Percentiles rank a stretch among this genome's conserved stretches.
These are phyloP conservation scores for Boletus semigastroideus DNA, from an alignment of 1,284 basidiomycete species.

Conservation along the genomic window DNA sequence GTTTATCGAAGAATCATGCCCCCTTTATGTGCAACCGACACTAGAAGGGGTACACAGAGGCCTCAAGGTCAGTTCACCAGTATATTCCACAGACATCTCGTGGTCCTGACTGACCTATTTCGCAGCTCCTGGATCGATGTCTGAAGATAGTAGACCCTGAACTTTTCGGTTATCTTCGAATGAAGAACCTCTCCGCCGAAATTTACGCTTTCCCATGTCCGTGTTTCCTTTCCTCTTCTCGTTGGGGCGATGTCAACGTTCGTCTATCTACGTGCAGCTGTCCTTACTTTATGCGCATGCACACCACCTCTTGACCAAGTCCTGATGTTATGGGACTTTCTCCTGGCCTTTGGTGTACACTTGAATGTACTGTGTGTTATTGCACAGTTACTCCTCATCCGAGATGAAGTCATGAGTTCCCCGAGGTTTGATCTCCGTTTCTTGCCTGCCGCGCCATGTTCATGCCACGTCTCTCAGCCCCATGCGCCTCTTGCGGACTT, in stretches of 20 bases:
- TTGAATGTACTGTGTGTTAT: constrained; percentile 96
- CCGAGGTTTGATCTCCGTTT: constrained; percentile 58
- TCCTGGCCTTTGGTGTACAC: constrained; percentile 94
- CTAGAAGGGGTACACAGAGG: constrained; percentile 93
- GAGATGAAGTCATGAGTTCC: constrained; percentile 84
- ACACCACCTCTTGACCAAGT: constrained; percentile 96
- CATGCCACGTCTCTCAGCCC: constrained; percentile 56
- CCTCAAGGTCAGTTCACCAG: constrained; percentile 64
- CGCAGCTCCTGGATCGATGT: constrained; percentile 87
- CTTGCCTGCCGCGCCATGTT: constrained; percentile 1
- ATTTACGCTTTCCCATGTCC: constrained; percentile 96
- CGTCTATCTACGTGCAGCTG: constrained; percentile 51
- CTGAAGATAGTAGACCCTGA: constrained; percentile 88
- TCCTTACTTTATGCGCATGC: constrained; percentile 94
- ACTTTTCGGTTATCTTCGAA: constrained; percentile 77
- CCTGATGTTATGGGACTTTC: constrained; percentile 94
- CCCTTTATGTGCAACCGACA: constrained; percentile 93
- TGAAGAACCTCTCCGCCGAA: constrained; percentile 95
- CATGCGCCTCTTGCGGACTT: constrained; percentile 93
- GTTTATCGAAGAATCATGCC: constrained; percentile 93
- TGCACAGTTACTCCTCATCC: constrained; percentile 88
- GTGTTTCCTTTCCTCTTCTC: constrained; percentile 31
- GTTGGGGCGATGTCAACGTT: constrained; percentile 1
- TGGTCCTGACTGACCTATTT: background rate
- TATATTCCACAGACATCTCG: background rate